These are phyloP conservation scores for Rhizopogon sp. DNA, from an alignment of 768 basidiomycete genomes.

Conservation along the genomic window DNA sequence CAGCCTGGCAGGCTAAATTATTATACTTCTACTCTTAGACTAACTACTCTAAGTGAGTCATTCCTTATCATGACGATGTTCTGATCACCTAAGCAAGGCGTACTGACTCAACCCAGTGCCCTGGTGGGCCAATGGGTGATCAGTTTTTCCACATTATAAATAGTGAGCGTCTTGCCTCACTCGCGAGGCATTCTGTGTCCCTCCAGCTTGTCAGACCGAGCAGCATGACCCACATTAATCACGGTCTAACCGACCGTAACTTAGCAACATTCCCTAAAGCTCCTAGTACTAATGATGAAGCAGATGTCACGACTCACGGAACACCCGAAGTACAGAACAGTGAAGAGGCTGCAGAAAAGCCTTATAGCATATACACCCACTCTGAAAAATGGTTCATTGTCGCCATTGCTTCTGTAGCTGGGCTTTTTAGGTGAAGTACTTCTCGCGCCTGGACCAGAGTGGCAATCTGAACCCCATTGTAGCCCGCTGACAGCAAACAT, in stretches of 20 bases:
- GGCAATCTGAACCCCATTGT: neutral
- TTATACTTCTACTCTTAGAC: neutral
- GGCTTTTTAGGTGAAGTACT: conserved; percentile 50
- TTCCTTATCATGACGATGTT: too few species aligned
- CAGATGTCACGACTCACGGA: neutral
- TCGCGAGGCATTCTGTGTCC: neutral
- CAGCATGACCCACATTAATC: neutral
- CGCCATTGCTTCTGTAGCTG: conserved; percentile 47
- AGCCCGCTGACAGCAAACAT: conserved; percentile 74
- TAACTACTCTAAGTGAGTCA: too few species aligned
- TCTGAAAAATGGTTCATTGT: conserved; percentile 71
- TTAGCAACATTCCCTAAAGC: neutral
- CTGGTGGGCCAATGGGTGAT: too few species aligned
- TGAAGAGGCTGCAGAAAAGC: conserved; percentile 6
- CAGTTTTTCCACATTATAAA: neutral
- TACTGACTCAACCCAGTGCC: too few species aligned
- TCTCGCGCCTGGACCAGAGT: neutral
- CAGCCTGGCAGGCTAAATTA: neutral
- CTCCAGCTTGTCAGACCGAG: neutral
- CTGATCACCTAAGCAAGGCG: too few species aligned
- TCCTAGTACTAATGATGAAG: neutral
- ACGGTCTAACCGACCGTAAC: neutral
- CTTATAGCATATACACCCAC: conserved; percentile 46
- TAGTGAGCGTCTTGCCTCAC: neutral
- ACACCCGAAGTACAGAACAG: neutral